phyloP scores from a whole-genome alignment of 306 rosid species.

The Quercus mongolica region DNA sequence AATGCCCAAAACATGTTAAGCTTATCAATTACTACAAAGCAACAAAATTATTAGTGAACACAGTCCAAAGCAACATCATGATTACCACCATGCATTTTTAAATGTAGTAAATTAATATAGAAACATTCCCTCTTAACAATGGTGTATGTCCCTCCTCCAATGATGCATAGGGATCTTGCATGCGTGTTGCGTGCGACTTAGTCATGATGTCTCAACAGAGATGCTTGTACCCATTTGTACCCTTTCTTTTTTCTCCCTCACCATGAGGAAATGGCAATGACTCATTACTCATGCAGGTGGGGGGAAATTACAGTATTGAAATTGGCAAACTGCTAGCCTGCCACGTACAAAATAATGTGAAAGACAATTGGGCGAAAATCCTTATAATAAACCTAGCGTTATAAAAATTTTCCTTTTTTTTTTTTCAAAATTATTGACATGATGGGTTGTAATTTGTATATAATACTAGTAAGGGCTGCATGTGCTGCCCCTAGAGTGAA shows the following conservation, averaged over 20 bases:
- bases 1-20: slow-evolving; percentile 44
- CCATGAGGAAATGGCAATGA: not conserved
- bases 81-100: slow-evolving; percentile 44
- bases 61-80: slow-evolving; percentile 59
- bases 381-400: no score
- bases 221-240: not conserved
- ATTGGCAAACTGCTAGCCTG: not conserved
- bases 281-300: no score
- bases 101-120: not conserved
- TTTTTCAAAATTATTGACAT: no score
- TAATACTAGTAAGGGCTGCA: no score
- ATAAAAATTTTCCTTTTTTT: no score
- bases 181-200: slow-evolving; percentile 43
- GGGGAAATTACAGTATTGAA: no score
- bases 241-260: not conserved
- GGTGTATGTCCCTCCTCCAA: slow-evolving; percentile 36
- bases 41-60: slow-evolving; percentile 67
- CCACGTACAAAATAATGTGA: no score
- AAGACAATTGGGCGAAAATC: no score
- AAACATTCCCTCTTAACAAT: slow-evolving; percentile 19
- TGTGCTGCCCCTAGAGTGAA: no score
- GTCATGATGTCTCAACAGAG: slow-evolving; percentile 20
- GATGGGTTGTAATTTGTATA: no score
- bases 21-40: slow-evolving; percentile 49
- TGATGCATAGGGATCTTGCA: slow-evolving; percentile 32